Evolutionary conservation across 345 rosid species (phyloP), one percentile per base, ranked within the genome.

Genomic region (Zanthoxylum bungeanum): DNA sequence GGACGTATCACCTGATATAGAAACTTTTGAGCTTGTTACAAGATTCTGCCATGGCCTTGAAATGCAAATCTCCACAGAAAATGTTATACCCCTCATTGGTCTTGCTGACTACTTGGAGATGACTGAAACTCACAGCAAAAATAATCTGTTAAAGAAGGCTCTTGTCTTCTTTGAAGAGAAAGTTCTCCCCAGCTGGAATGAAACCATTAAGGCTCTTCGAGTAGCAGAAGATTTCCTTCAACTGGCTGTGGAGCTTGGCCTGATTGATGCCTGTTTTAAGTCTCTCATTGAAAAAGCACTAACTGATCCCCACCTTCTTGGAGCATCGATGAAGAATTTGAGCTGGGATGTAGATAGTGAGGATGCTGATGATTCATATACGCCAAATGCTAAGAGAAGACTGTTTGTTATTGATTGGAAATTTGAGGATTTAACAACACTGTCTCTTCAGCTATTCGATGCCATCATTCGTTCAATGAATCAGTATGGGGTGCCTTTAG

Each of bases 151-250:
- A 21, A 79, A 55, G 30, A 81, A 73, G 78, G 82, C 87, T 49
- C 60, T 77, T 24, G 51, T 55, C 65, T 92, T 86, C 80, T 82
- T 92, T 7, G 81, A 81, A 39, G 76, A 75, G 22, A 79, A 58
- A 73, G 87, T 89, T 68, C 83, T 94, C 16, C 84, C 89, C 0
- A 79, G 81, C 86, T 94, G 98, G 98, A 88, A 88, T 19, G 88
- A 90, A 73, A 87, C 88, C 14, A 78, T 94, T 40, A 92, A 73
- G 73, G 97, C 88, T 59, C 76, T 87, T 27, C 81, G 83, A 31
- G 77, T 76, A 0, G 75, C 81, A 0, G 85, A 76, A 7, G 77
- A 70, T 53, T 42, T 68, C 65, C 77, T 86, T 61, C 63, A 79
- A 61, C 85, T 74, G 65, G 88, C 86, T 30, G 63, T 42, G 53